These are phyloP conservation scores for Scalesia atractyloides DNA, from an alignment of 129 eudicot species.

Conservation along the genomic window DNA sequence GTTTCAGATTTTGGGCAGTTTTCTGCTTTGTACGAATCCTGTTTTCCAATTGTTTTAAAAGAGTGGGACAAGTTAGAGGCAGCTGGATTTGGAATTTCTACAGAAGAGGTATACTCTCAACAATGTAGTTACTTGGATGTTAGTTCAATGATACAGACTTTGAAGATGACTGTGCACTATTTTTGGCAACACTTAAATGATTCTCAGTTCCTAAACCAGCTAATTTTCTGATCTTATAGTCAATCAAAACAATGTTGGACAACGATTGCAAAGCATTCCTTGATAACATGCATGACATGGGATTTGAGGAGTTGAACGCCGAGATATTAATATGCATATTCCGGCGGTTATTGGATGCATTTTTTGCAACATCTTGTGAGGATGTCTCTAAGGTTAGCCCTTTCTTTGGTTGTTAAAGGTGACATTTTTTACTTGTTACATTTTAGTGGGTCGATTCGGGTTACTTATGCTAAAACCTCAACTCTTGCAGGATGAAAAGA, in stretches of 20 bases:
- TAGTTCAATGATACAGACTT: conserved; percentile 3
- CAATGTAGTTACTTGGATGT: conserved; percentile 12
- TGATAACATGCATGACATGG: conserved; percentile 46
- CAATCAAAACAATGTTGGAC: conserved; percentile 46
- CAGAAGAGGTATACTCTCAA: conserved; percentile 52
- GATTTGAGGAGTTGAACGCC: conserved; percentile 53
- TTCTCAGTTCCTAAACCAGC: conserved; percentile 7
- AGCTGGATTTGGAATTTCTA: conserved; percentile 36
- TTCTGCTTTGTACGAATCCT: conserved; percentile 49
- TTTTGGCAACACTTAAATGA: not conserved
- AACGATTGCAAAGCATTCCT: conserved; percentile 56
- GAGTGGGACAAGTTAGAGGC: conserved; percentile 63
- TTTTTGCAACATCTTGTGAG: conserved; percentile 44
- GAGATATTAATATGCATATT: conserved; percentile 60
- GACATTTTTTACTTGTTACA: not conserved
- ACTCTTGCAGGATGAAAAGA: conserved; percentile 59
- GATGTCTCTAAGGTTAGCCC: conserved; percentile 44
- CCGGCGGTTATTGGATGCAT: conserved; percentile 65
- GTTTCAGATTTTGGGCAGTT: conserved; percentile 51
- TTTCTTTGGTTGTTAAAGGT: not conserved
- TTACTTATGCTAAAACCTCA: conserved; percentile 1
- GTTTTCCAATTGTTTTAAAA: conserved; percentile 43
- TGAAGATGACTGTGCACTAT: not conserved
- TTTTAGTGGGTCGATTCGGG: not conserved
- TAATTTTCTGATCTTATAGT: conserved; percentile 34